phyloP scores from a whole-genome alignment of 176 grass and related monocot species.

The Puccinellia tenuiflora region DNA sequence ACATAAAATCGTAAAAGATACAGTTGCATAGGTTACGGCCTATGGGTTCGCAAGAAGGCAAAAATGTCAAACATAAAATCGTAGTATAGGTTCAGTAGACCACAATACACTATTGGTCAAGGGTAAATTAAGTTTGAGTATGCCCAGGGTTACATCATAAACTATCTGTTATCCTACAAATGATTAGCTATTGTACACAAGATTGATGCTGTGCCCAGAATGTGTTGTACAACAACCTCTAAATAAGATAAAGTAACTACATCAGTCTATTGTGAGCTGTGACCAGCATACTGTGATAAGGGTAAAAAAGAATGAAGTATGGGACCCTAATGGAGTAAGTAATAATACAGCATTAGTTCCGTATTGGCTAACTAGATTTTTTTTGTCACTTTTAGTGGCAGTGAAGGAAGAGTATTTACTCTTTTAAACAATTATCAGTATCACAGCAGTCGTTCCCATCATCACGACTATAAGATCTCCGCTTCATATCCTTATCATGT shows the following conservation, averaged over 20 bases:
- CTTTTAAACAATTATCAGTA: conserved; percentile 35
- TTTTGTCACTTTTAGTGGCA: not conserved
- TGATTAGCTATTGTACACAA: not conserved
- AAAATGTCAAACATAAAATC: not conserved
- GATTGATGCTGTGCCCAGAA: not conserved
- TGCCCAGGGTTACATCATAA: not conserved
- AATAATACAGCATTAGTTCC: not conserved
- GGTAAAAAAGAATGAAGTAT: not conserved
- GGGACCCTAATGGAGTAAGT: not conserved
- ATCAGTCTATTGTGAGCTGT: not conserved
- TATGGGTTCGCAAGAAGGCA: not conserved
- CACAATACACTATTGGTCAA: not conserved
- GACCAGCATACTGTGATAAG: not conserved
- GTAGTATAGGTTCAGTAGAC: not conserved
- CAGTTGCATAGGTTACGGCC: not conserved
- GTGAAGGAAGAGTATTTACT: conserved; percentile 28
- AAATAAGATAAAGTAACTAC: not conserved
- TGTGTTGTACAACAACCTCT: not conserved
- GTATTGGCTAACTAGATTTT: not conserved
- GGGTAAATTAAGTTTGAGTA: not conserved
- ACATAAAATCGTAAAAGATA: not conserved
- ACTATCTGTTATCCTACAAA: not conserved
- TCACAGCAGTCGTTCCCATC: conserved; percentile 21
- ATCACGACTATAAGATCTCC: conserved; percentile 31
- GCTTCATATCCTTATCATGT: conserved; percentile 24